Percentiles rank a stretch among this genome's conserved stretches.
Evolutionary conservation across 164 flowering plant genomes (phyloP).

Genomic region (Kingdonia uniflora): DNA sequence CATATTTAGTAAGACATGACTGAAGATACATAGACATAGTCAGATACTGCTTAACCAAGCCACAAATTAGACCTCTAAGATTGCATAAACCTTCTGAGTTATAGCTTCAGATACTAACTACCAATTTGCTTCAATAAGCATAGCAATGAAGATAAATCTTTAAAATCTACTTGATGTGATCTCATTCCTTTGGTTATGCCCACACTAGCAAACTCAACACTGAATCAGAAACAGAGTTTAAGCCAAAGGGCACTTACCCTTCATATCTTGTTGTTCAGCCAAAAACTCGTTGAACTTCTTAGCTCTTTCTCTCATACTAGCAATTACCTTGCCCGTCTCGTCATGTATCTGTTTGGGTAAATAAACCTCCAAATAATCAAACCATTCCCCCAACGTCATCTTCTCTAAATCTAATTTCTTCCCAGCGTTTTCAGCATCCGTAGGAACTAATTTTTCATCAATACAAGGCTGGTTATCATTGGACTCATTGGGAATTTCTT

Average conservation of each 20-base stretch:
- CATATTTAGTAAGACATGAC: no score
- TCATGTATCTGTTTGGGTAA: constrained; percentile 48
- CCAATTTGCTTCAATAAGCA: no score
- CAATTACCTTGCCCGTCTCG: constrained; percentile 40
- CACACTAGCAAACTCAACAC: no score
- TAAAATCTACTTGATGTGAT: no score
- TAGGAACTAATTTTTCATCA: constrained; percentile 3
- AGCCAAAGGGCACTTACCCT: constrained; percentile 16
- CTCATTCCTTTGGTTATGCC: no score
- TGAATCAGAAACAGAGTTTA: constrained; percentile 3
- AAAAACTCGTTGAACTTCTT: constrained; percentile 29
- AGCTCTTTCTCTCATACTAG: constrained; percentile 32
- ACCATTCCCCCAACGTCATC: constrained; percentile 70
- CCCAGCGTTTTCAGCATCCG: constrained; percentile 1
- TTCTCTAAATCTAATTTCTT: constrained; percentile 35
- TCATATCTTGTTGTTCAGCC: constrained; percentile 30
- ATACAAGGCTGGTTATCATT: neutral
- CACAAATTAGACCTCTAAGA: no score
- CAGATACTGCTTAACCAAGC: no score
- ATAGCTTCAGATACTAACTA: no score
- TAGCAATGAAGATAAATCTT: no score
- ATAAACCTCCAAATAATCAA: constrained; percentile 47
- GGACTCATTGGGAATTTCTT: neutral
- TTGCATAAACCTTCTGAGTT: no score
- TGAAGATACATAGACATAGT: no score